These are phyloP conservation scores for Verruconis gallopava DNA, from an alignment of 2,329 filamentous ascomycete species.

Conservation along the genomic window DNA sequence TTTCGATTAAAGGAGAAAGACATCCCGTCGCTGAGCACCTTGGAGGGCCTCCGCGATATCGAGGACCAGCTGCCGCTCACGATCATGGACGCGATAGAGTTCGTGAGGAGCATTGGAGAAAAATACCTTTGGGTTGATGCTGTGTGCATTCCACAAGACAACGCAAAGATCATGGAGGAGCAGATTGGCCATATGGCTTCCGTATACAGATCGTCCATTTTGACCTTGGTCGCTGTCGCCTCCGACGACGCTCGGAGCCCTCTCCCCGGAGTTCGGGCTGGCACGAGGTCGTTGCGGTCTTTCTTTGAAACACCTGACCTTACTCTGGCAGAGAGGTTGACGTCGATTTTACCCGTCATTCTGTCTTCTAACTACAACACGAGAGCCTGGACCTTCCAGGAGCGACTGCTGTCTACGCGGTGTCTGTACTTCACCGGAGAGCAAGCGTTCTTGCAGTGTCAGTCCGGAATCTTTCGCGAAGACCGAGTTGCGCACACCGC, in stretches of 20 bases:
- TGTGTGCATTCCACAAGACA: conserved; percentile 5
- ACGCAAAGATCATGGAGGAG: not conserved
- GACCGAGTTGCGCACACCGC: not conserved
- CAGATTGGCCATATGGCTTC: conserved; percentile 4
- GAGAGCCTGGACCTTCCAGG: conserved; percentile 8
- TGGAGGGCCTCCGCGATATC: not conserved
- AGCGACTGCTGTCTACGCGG: conserved; percentile 6
- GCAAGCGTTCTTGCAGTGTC: conserved; percentile 7
- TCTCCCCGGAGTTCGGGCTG: not conserved
- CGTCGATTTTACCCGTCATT: not conserved
- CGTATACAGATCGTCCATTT: not conserved
- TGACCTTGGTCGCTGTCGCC: conserved; percentile 1
- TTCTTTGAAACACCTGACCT: not conserved
- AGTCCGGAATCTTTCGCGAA: not conserved
- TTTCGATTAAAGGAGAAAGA: not conserved
- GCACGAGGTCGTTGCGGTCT: not conserved
- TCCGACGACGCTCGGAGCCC: not conserved
- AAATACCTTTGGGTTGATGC: not conserved
- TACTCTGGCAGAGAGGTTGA: not conserved
- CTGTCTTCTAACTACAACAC: not conserved
- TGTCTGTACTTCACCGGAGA: conserved; percentile 4
- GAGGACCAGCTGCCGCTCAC: not conserved
- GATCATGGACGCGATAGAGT: not conserved
- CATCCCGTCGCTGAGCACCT: not conserved
- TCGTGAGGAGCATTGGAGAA: not conserved